Base-by-base conservation (phyloP, 2,329 filamentous ascomycete genomes). In the Albifimbria verrucaria region DNA sequence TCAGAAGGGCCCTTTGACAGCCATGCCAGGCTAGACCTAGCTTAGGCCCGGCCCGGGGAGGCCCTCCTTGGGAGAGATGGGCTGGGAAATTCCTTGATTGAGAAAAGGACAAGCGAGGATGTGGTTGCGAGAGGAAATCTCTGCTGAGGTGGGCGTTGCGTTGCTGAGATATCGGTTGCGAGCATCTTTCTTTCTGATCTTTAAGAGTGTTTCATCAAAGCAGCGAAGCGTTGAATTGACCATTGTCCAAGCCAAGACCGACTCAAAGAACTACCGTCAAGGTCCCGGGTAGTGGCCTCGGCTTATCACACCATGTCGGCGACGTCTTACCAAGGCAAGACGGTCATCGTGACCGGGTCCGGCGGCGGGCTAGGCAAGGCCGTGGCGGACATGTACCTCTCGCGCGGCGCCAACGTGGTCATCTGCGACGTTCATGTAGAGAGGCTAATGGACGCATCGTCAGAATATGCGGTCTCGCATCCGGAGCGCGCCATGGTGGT, bases 261-360 rank as follows among this genome's bases (percentile, higher is more conserved):
- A n/a, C n/a, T n/a, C n/a, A n/a, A n/a, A n/a, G n/a, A n/a, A n/a
- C n/a, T n/a, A n/a, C n/a, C n/a, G n/a, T n/a, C n/a, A n/a, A n/a
- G n/a, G n/a, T n/a, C n/a, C n/a, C n/a, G n/a, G n/a, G n/a, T n/a
- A n/a, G n/a, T n/a, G n/a, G n/a, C n/a, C n/a, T n/a, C n/a, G n/a
- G n/a, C n/a, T n/a, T n/a, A 10, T 36, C 28, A 10, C 28, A 10
- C 28, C n/a, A 36, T n/a, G 10, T 7, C 17, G 20, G n/a, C 17
- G 41, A n/a, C 22, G 43, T 22, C 43, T 6, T 22, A 22, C 18
- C 43, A 51, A 23, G 52, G 53, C 20, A 71, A 65, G 21, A 65
- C 63, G 1, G 63, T 61, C 42, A 58, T 70, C 44, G 59, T 72
- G 24, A 71, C 68, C 18, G 68, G 68, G 42, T 65, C 59, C 10